A percentile compares a stretch with the other conserved stretches of the same genome.
phyloP scores from a whole-genome alignment of 352 stramenopile genomes.

The Hyaloperonospora brassicae region DNA sequence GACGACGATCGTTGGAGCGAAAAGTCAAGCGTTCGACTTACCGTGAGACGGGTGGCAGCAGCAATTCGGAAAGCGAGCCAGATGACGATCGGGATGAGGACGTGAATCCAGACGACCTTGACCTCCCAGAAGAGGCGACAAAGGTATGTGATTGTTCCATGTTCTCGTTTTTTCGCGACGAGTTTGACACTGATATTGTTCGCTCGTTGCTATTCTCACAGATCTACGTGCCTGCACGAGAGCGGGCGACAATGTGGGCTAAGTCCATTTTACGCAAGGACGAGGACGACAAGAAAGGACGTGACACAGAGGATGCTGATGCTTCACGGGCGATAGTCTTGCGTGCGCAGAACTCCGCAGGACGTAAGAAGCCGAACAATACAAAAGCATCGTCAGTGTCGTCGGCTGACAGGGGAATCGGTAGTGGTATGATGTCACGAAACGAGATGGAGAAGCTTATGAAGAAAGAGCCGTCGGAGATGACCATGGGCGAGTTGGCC shows the following conservation, averaged over 20 bases:
- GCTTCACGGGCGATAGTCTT: slow-evolving; percentile 22
- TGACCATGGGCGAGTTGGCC: slow-evolving; percentile 80
- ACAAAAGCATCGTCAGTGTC: slow-evolving; percentile 40
- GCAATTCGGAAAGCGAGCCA: slow-evolving; percentile 27
- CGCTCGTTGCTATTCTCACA: slow-evolving; percentile 6
- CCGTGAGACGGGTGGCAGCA: slow-evolving; percentile 22
- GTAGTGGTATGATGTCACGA: slow-evolving; percentile 18
- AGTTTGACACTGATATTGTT: background rate
- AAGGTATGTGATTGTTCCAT: slow-evolving; percentile 15
- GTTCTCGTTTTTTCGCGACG: background rate
- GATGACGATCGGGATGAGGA: slow-evolving; percentile 37
- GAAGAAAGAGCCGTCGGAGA: slow-evolving; percentile 70
- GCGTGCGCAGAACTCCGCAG: slow-evolving; percentile 24
- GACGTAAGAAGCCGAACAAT: slow-evolving; percentile 49
- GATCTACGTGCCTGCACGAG: slow-evolving; percentile 63
- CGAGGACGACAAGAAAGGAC: slow-evolving; percentile 23
- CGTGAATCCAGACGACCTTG: slow-evolving; percentile 33
- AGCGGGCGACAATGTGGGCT: slow-evolving; percentile 65
- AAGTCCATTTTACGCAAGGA: slow-evolving; percentile 50
- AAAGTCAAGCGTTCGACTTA: slow-evolving; percentile 47
- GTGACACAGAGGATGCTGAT: slow-evolving; percentile 11
- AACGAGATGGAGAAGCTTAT: slow-evolving; percentile 48
- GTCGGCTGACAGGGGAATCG: slow-evolving; percentile 31
- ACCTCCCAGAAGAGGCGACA: slow-evolving; percentile 35
- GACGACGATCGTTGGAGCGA: slow-evolving; percentile 28